These are phyloP conservation scores for Auricularia sp. DNA, from an alignment of 768 basidiomycete genomes.

Conservation along the genomic window DNA sequence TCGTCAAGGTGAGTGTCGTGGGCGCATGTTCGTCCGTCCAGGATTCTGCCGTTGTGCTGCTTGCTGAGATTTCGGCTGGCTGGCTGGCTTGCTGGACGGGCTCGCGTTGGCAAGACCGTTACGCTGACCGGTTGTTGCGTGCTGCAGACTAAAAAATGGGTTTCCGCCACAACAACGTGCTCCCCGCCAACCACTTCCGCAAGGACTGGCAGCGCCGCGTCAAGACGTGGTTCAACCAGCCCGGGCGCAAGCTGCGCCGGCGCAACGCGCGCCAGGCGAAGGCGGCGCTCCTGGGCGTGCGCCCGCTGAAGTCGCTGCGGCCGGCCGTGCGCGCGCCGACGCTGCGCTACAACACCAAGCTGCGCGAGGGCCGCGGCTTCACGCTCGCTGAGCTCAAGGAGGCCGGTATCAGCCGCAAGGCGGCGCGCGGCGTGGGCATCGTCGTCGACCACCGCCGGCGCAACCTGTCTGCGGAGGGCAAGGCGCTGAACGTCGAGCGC, in stretches of 20 bases:
- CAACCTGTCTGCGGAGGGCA: constrained; percentile 94
- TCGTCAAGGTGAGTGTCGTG: background rate
- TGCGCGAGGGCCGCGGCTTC: constrained; percentile 96
- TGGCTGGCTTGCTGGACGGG: background rate
- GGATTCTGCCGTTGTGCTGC: background rate
- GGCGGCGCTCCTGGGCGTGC: constrained; percentile 83
- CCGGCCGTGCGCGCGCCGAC: constrained; percentile 96
- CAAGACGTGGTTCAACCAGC: constrained; percentile 98
- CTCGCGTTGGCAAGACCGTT: background rate
- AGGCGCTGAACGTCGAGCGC: constrained; percentile 88
- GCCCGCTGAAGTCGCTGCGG: constrained; percentile 83
- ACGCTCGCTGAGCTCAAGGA: constrained; percentile 90
- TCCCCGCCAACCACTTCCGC: constrained; percentile 90
- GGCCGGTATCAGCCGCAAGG: constrained; percentile 88
- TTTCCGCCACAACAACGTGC: constrained; percentile 33
- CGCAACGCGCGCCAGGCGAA: constrained; percentile 87
- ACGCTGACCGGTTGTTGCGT: background rate
- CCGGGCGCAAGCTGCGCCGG: constrained; percentile 92
- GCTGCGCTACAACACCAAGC: constrained; percentile 94
- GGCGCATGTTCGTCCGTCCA: background rate
- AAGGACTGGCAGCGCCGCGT: constrained; percentile 99
- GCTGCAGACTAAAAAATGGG: constrained; percentile 1
- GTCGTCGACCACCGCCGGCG: constrained; percentile 95
- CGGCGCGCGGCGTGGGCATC: constrained; percentile 86
- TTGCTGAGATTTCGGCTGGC: background rate